A percentile compares a stretch with the other conserved stretches of the same genome.
Conservation (phyloP, 2,329 filamentous ascomycete species). For the Cordyceps javanica region DNA sequence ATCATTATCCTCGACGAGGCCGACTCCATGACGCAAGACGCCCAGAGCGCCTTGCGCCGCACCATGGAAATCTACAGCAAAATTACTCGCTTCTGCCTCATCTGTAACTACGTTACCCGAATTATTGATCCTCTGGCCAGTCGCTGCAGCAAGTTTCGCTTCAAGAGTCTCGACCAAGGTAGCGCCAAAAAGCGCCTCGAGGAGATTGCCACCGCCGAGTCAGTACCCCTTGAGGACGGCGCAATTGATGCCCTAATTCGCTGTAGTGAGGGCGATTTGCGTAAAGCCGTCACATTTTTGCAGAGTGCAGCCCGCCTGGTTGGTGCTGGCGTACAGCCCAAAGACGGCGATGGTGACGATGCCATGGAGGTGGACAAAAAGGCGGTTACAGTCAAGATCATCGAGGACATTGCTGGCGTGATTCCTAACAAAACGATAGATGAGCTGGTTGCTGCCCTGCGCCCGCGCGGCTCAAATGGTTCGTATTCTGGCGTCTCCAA, state of each 20-base stretch:
- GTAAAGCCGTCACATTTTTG: constrained; percentile 93
- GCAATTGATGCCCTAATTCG: constrained; percentile 78
- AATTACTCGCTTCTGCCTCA: constrained; percentile 93
- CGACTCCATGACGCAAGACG: constrained; percentile 98
- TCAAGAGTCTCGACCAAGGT: constrained; percentile 87
- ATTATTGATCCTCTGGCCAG: constrained; percentile 96
- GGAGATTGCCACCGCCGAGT: constrained; percentile 76
- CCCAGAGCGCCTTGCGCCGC: constrained; percentile 81
- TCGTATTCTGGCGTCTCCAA: constrained; percentile 70
- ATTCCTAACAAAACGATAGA: constrained; percentile 74
- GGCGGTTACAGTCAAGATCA: constrained; percentile 65
- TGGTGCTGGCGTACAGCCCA: constrained; percentile 51
- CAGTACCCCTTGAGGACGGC: constrained; percentile 68
- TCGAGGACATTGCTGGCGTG: constrained; percentile 95
- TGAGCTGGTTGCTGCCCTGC: constrained; percentile 65
- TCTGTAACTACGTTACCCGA: constrained; percentile 97
- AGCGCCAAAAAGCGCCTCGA: constrained; percentile 75
- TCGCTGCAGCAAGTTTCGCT: constrained; percentile 93
- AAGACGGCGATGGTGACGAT: constrained; percentile 47
- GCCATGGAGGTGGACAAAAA: constrained; percentile 57
- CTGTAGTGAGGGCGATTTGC: constrained; percentile 87
- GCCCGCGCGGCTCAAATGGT: constrained; percentile 57
- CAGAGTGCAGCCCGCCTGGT: constrained; percentile 90
- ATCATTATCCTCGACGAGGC: constrained; percentile 98
- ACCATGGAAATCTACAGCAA: constrained; percentile 98